Evolutionary conservation across 805 yeast genomes (phyloP).

Genomic region (Metschnikowia arizonensis): DNA sequence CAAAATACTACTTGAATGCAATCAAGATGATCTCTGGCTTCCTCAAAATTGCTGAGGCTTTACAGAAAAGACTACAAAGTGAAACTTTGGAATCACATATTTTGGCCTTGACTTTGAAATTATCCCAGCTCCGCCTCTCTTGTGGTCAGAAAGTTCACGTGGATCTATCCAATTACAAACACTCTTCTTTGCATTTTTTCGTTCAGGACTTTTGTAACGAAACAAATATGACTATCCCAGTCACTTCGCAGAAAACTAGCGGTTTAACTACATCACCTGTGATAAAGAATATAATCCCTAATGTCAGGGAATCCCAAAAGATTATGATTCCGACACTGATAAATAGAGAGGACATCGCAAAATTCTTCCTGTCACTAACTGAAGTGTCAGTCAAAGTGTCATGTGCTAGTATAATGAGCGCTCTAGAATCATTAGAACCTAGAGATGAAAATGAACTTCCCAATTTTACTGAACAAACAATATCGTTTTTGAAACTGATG

Average conservation of each 20-base stretch:
- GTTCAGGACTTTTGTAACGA: constrained; percentile 3
- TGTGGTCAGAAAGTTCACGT: neutral
- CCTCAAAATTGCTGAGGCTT: constrained; percentile 10
- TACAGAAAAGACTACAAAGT: constrained; percentile 4
- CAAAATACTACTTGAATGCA: constrained; percentile 13
- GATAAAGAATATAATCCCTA: neutral
- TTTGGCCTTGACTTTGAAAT: constrained; percentile 5
- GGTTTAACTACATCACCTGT: neutral
- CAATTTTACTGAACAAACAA: neutral
- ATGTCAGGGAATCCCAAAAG: too few species aligned
- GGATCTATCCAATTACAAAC: neutral
- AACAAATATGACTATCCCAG: neutral
- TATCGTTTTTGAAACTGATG: neutral
- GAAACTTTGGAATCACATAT: neutral
- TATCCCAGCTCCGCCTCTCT: constrained; percentile 1
- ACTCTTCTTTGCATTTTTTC: neutral
- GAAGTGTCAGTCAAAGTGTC: neutral
- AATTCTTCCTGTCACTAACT: neutral
- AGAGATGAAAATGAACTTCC: neutral
- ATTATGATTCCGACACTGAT: neutral
- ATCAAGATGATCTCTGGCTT: constrained; percentile 16
- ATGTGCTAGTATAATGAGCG: neutral
- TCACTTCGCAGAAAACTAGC: too few species aligned
- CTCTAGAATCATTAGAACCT: neutral
- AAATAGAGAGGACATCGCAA: neutral